A percentile compares a stretch with the other conserved stretches of the same genome.
These are phyloP conservation scores for Thelonectria blattea DNA, from an alignment of 2,329 filamentous ascomycete genomes.

Conservation along the genomic window DNA sequence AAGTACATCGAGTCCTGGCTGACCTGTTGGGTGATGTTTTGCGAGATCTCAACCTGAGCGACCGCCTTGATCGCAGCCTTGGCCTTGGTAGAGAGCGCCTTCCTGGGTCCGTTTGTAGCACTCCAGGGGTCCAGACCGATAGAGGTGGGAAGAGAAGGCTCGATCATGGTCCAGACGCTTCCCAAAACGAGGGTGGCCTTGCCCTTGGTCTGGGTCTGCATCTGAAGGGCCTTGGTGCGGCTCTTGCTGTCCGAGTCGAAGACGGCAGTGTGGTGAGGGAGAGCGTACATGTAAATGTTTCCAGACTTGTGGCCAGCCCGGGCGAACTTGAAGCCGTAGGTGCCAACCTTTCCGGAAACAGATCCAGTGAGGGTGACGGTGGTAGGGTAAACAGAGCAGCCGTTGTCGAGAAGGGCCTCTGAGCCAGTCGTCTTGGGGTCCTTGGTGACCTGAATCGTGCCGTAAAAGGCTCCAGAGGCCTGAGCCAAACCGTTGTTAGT, in stretches of 20 bases:
- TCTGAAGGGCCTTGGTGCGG: slow-evolving; percentile 59
- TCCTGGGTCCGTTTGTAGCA: slow-evolving; percentile 55
- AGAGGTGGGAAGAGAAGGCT: slow-evolving; percentile 71
- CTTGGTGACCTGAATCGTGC: slow-evolving; percentile 84
- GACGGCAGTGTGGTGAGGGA: slow-evolving; percentile 84
- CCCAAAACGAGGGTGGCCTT: slow-evolving; percentile 73
- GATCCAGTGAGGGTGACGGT: slow-evolving; percentile 69
- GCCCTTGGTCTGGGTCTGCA: slow-evolving; percentile 88
- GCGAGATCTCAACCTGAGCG: slow-evolving; percentile 74
- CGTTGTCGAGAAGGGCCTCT: slow-evolving; percentile 75
- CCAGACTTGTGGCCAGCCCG: slow-evolving; percentile 68
- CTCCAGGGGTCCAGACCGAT: slow-evolving; percentile 85
- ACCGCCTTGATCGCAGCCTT: slow-evolving; percentile 65
- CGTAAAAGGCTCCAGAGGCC: slow-evolving; percentile 72
- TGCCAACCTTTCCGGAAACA: slow-evolving; percentile 63
- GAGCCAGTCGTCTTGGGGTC: slow-evolving; percentile 61
- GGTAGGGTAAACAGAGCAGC: slow-evolving; percentile 76
- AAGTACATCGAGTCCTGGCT: slow-evolving; percentile 91
- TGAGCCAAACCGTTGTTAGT: slow-evolving; percentile 69
- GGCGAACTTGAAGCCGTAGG: slow-evolving; percentile 76
- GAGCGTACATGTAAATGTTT: slow-evolving; percentile 79
- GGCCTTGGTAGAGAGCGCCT: slow-evolving; percentile 57
- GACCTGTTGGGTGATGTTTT: slow-evolving; percentile 75
- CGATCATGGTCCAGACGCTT: slow-evolving; percentile 78
- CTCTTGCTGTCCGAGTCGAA: slow-evolving; percentile 67